phyloP scores from a whole-genome alignment of 169 alveolate genomes.

The Plasmodium ovale region DNA sequence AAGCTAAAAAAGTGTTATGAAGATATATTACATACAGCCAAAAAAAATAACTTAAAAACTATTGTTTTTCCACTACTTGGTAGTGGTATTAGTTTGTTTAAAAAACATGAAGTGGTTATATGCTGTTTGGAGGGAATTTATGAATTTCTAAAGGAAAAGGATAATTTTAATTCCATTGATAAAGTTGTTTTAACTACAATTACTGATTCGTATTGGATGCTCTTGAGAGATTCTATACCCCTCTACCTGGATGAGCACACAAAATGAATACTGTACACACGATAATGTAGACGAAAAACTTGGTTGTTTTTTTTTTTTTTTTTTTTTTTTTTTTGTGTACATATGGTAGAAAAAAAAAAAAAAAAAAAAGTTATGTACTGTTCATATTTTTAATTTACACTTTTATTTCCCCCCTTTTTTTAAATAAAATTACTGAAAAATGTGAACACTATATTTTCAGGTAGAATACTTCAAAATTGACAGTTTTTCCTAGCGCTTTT shows the following conservation, averaged over 20 bases:
- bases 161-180: constrained; percentile 66
- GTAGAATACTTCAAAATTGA: not conserved
- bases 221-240: constrained; percentile 51
- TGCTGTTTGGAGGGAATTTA: constrained; percentile 73
- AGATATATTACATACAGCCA: constrained; percentile 45
- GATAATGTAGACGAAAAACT: not conserved
- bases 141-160: constrained; percentile 56
- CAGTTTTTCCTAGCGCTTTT: too few relatives aligned
- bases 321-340: not conserved
- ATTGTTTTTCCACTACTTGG: constrained; percentile 74
- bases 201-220: constrained; percentile 74
- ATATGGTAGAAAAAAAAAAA: too few relatives aligned
- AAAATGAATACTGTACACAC: constrained; percentile 1
- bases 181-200: constrained; percentile 54
- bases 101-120: constrained; percentile 71
- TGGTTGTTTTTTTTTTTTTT: not conserved
- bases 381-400: too few relatives aligned
- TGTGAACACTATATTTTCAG: not conserved
- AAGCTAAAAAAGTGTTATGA: constrained; percentile 64
- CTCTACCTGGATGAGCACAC: constrained; percentile 27
- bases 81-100: constrained; percentile 75
- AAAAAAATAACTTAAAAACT: constrained; percentile 41
- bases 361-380: too few relatives aligned
- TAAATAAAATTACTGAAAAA: not conserved
- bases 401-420: not conserved